Base-by-base conservation (phyloP, 768 basidiomycete species). In the Leucocoprinus sp. region DNA sequence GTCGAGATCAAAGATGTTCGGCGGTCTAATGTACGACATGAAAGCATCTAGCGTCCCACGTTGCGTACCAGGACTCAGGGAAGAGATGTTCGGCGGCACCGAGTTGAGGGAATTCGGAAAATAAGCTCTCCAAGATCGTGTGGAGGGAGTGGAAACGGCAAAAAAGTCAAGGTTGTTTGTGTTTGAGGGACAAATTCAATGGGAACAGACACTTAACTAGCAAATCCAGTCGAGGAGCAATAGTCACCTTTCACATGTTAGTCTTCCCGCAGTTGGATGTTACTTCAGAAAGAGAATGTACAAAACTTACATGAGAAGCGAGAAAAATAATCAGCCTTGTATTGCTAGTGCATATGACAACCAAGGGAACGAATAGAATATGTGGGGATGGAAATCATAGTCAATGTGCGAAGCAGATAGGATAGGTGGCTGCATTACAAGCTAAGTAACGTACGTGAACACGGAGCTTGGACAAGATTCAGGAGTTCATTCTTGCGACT, bases 341-440 rank as follows among this genome's bases (percentile, higher is more conserved):
- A 42, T 48, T 48, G 39, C 15, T 12, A 26, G 31, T 48, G 34
- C 17, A 12, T 33, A 23, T 14, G 8, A 41, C 29, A 41, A 42
- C 33, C 34, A 48, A 21, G 31, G 18, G 12, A 33, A 42, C n/a
- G 33, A 18, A 33, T 42, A 48, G 31, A 21, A 21, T 42, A 42
- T 26, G 39, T 42, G 39, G 4, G 31, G 22, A 22, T 22, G 18
- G 21, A 24, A 37, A 11, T 27, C 7, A 38, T 33, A 47, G 24
- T 27, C 35, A 37, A 45, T 45, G 43, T 41, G 40, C 24, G 46
- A 48, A 48, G 46, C 46, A 48, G 14, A 18, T 45, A n/a, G 43
- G 37, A 38, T 38, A 18, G 27, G 36, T 27, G 36, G 46, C 24
- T 26, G 33, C 34, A 48, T 48, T 48, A 48, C 46, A 48, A 41